Conservation (phyloP, 2,329 filamentous ascomycete species). For the Elsinoe necatrix region DNA sequence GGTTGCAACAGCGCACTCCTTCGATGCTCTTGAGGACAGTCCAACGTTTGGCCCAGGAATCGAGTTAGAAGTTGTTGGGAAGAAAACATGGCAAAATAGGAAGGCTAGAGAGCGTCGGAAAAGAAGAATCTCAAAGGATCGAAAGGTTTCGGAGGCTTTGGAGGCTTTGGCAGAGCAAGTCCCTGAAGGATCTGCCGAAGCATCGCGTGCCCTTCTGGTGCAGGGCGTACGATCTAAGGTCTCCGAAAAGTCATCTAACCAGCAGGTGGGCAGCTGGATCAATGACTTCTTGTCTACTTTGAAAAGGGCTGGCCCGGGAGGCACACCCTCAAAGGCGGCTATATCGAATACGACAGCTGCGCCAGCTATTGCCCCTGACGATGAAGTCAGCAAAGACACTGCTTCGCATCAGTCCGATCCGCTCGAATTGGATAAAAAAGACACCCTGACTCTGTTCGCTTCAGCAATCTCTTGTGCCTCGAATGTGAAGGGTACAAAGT, state of each 20-base stretch:
- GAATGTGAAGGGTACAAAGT: background rate
- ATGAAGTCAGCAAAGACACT: background rate
- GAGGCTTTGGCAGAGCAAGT: background rate
- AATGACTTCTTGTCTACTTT: background rate
- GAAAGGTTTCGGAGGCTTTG: background rate
- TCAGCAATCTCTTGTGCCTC: background rate
- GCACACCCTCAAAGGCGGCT: background rate
- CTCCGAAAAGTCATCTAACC: background rate
- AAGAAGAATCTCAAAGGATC: too few species aligned
- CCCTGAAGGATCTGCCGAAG: background rate
- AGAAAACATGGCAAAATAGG: background rate
- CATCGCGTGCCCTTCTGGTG: background rate
- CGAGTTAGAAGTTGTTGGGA: background rate
- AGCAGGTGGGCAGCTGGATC: slow-evolving; percentile 2
- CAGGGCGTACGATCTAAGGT: background rate
- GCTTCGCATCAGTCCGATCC: background rate
- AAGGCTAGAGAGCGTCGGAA: background rate
- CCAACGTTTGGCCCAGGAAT: background rate
- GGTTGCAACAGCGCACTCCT: background rate
- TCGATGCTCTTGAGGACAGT: background rate
- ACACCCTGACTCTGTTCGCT: background rate
- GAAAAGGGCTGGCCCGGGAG: background rate
- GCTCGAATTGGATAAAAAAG: background rate
- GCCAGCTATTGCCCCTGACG: background rate
- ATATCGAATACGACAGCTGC: background rate